Evolutionary conservation across 768 basidiomycete species (phyloP), one percentile per base, ranked within the genome.

Genomic region (Lepiota brunneoincarnata): DNA sequence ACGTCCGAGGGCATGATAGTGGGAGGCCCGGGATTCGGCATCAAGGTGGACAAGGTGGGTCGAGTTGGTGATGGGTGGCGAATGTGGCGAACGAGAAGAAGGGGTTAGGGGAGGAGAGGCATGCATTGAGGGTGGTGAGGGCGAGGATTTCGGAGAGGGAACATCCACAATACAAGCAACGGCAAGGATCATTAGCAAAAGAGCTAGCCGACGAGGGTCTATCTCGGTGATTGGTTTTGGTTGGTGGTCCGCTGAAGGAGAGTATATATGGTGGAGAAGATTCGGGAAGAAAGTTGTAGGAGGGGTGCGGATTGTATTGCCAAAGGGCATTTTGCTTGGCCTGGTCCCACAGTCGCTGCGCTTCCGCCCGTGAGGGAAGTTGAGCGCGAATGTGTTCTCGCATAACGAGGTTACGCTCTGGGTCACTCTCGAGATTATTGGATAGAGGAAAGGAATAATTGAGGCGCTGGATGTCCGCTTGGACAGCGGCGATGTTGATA

Each of bases 241-340:
- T n/a, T 21, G 20, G 28, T 46, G 15, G 35, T 47, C 52, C 18
- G 52, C 38, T 37, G 80, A 71, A 18, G 75, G 75, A 17, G 75
- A 76, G 68, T 87, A 88, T 44, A 83, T 80, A 64, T 85, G 83
- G 58, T 86, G 81, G 2, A 81, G 72, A 46, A 87, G 74, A 62
- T 83, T 86, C 36, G 81, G 81, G 59, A 84, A 79, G 69, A 84
- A 85, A 0, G 81, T 82, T 58, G 80, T 76, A 67, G 79, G n/a
- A 81, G 38, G 81, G 78, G 63, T 85, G 82, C 37, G 84, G 82
- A 62, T 85, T 86, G 71, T 82, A 82, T 79, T 86, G 84, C 86
- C 85, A 87, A 52, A 84, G 72, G 21, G 84, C 85, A 59, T 86
- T 84, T 57, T 75, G 72, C 47, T 77, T 75, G 26, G 81, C 81